These are phyloP conservation scores for Trichoderma asperelloides DNA, from an alignment of 495 filamentous ascomycete species.

Conservation along the genomic window DNA sequence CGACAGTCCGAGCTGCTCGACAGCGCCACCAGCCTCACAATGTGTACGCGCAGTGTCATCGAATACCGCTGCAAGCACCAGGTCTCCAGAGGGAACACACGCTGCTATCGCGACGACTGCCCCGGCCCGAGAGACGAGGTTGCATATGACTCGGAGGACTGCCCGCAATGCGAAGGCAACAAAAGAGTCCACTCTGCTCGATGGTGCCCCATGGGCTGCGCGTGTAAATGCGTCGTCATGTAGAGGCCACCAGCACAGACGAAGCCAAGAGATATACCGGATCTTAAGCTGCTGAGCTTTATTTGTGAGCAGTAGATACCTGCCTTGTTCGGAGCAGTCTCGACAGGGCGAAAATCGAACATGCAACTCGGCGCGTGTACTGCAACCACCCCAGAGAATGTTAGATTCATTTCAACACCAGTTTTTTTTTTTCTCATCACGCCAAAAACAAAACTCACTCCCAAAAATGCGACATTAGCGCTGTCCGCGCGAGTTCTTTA, in stretches of 20 bases:
- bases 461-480: background rate
- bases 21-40: background rate
- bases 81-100: background rate
- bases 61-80: slow-evolving; percentile 6
- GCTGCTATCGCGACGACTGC: slow-evolving; percentile 7
- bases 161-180: slow-evolving; percentile 1
- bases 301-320: background rate
- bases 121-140: background rate
- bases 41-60: slow-evolving; percentile 8
- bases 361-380: background rate
- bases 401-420: too few relatives aligned
- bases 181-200: background rate
- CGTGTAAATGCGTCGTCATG: slow-evolving; percentile 11
- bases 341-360: background rate
- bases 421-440: too few relatives aligned
- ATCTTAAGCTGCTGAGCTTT: background rate
- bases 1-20: background rate
- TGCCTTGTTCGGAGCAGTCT: too few relatives aligned
- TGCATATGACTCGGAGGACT: background rate
- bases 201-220: slow-evolving; percentile 8
- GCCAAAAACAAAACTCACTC: background rate
- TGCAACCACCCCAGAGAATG: too few relatives aligned
- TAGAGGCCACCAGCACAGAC: background rate
- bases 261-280: background rate
- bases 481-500: background rate